Evolutionary conservation across 805 yeast species (phyloP).

Genomic region (Wickerhamomyces xylosicus): DNA sequence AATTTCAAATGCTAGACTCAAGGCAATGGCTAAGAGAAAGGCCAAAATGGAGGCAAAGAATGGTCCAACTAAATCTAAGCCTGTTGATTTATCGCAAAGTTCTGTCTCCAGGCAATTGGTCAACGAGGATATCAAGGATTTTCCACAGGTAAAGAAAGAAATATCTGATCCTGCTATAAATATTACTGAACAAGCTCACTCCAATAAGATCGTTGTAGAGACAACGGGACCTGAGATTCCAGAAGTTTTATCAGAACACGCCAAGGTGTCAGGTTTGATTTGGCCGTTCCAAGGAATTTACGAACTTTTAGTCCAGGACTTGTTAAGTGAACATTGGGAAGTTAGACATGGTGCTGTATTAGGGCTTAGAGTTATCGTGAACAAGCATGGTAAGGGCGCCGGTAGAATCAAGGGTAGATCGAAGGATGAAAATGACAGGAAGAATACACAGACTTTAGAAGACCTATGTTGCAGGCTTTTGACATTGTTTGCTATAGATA

Average conservation of each 20-base stretch:
- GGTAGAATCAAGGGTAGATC: conserved; percentile 68
- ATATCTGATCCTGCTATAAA: conserved; percentile 29
- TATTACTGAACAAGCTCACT: conserved; percentile 71
- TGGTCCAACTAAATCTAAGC: conserved; percentile 30
- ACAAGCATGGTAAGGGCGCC: conserved; percentile 75
- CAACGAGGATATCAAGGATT: conserved; percentile 18
- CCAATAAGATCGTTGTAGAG: conserved; percentile 77
- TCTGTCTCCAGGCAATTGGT: conserved; percentile 49
- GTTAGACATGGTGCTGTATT: conserved; percentile 91
- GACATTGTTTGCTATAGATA: conserved; percentile 80
- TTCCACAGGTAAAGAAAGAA: conserved; percentile 1
- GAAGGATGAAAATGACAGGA: conserved; percentile 46
- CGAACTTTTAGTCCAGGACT: conserved; percentile 66
- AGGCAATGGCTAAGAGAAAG: conserved; percentile 90
- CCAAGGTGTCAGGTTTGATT: conserved; percentile 60
- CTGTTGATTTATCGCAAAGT: conserved; percentile 64
- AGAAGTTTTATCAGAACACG: conserved; percentile 60
- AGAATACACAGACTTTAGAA: conserved; percentile 66
- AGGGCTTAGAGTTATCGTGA: conserved; percentile 79
- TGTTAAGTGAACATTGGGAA: conserved; percentile 88
- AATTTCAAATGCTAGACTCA: conserved; percentile 61
- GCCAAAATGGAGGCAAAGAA: conserved; percentile 64
- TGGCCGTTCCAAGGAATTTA: conserved; percentile 96
- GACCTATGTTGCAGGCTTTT: conserved; percentile 81
- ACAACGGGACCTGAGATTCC: conserved; percentile 54